phyloP scores from a whole-genome alignment of 2,329 filamentous ascomycete genomes.

The Shiraia sp. region DNA sequence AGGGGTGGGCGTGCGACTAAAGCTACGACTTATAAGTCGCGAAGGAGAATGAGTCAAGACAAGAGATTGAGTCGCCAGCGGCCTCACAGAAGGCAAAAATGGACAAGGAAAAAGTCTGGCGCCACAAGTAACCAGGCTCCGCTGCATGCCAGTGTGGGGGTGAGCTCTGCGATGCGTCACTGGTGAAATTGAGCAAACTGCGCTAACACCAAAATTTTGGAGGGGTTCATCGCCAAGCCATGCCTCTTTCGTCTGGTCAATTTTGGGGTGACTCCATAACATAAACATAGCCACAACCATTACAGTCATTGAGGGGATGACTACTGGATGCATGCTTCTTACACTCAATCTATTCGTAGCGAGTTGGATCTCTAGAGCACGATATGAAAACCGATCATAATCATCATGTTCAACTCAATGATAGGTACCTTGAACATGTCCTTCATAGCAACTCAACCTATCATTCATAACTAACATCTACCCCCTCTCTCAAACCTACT shows the following conservation, averaged over 20 bases:
- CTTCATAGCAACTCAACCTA: too few relatives aligned
- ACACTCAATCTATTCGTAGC: too few relatives aligned
- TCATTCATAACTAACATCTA: too few relatives aligned
- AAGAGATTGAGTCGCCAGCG: constrained; percentile 38
- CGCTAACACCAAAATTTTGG: constrained; percentile 33
- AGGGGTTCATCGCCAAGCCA: constrained; percentile 21
- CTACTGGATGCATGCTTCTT: not conserved
- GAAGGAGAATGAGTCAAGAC: constrained; percentile 33
- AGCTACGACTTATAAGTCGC: constrained; percentile 7
- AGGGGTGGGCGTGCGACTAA: constrained; percentile 6
- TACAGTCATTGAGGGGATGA: not conserved
- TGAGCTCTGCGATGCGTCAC: constrained; percentile 30
- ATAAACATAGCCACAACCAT: not conserved
- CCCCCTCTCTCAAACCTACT: too few relatives aligned
- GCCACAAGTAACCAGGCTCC: constrained; percentile 18
- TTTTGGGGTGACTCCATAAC: too few relatives aligned
- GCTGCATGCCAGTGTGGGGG: constrained; percentile 35
- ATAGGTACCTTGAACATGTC: too few relatives aligned
- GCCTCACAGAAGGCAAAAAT: constrained; percentile 24
- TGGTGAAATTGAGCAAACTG: constrained; percentile 13
- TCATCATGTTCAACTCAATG: too few relatives aligned
- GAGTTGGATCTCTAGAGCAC: too few relatives aligned
- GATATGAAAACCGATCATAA: too few relatives aligned
- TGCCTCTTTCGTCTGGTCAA: constrained; percentile 4
- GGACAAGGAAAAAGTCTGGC: constrained; percentile 28